Evolutionary conservation across 495 filamentous ascomycete genomes (phyloP).

Genomic region (Cercophora scortea): DNA sequence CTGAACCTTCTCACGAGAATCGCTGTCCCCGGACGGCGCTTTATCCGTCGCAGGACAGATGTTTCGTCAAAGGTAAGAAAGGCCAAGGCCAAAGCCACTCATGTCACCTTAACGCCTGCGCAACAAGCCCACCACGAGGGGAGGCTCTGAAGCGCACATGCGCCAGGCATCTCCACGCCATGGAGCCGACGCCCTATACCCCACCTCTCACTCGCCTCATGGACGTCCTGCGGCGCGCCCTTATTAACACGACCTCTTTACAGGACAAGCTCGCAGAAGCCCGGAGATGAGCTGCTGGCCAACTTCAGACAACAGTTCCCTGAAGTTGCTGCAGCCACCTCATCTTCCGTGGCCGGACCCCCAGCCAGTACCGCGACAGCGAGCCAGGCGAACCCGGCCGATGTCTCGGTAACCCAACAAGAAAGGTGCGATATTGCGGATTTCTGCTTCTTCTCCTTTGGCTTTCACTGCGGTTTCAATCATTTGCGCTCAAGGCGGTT

Average conservation of each 20-base stretch:
- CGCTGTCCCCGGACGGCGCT: neutral
- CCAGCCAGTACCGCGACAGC: conserved; percentile 29
- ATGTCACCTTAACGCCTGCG: neutral
- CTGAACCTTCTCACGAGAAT: neutral
- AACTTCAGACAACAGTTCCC: conserved; percentile 77
- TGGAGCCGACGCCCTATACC: neutral
- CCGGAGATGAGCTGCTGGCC: conserved; percentile 72
- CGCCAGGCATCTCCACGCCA: neutral
- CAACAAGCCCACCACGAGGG: neutral
- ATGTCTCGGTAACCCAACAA: conserved; percentile 31
- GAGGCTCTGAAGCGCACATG: neutral
- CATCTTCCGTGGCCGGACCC: conserved; percentile 22
- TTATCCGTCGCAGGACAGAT: conserved; percentile 15
- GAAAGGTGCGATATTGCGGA: conserved; percentile 40
- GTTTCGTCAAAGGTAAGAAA: conserved; percentile 32
- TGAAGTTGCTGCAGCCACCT: conserved; percentile 42
- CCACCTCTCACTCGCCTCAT: neutral
- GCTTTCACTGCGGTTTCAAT: neutral
- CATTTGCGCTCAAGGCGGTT: neutral
- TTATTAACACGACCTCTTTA: neutral
- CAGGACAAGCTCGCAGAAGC: conserved; percentile 82
- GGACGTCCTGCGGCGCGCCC: neutral
- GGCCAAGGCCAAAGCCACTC: neutral
- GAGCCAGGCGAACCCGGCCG: conserved; percentile 28
- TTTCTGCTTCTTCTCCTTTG: neutral